These are phyloP conservation scores for Simplicillium sp. DNA, from an alignment of 2,329 filamentous ascomycete species.

Conservation along the genomic window DNA sequence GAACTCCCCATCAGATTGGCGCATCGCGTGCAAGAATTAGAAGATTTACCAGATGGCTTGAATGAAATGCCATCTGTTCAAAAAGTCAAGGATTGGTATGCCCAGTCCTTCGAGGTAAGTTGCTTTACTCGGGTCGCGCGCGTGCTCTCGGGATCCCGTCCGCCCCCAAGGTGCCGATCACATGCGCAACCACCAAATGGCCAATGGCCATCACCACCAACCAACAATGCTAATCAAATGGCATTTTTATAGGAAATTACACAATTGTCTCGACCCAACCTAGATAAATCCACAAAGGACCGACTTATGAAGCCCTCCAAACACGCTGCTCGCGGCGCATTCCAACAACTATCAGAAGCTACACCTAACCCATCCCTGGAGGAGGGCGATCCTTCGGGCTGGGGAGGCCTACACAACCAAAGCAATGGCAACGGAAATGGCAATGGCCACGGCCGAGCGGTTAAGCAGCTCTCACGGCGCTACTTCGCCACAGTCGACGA, in stretches of 20 bases:
- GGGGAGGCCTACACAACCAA: constrained; percentile 29
- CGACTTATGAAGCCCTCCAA: constrained; percentile 64
- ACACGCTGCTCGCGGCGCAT: constrained; percentile 44
- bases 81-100: constrained; percentile 96
- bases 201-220: constrained; percentile 1
- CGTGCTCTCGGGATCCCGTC: constrained; percentile 4
- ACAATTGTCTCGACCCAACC: constrained; percentile 65
- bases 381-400: constrained; percentile 68
- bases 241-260: constrained; percentile 68
- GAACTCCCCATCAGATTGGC: constrained; percentile 94
- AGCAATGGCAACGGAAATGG: constrained; percentile 31
- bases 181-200: not conserved
- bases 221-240: constrained; percentile 6
- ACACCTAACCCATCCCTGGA: constrained; percentile 85
- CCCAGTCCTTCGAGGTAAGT: constrained; percentile 94
- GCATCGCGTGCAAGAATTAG: constrained; percentile 90
- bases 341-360: constrained; percentile 62
- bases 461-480: constrained; percentile 41
- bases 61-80: constrained; percentile 97
- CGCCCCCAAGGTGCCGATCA: not conserved
- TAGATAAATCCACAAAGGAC: constrained; percentile 67
- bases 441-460: constrained; percentile 30
- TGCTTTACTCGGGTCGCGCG: not conserved
- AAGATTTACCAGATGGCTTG: constrained; percentile 85
- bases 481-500: constrained; percentile 95